Percentiles rank a stretch among this genome's conserved stretches.
phyloP scores from a whole-genome alignment of 768 basidiomycete genomes.

The Butyriboletus loyo region DNA sequence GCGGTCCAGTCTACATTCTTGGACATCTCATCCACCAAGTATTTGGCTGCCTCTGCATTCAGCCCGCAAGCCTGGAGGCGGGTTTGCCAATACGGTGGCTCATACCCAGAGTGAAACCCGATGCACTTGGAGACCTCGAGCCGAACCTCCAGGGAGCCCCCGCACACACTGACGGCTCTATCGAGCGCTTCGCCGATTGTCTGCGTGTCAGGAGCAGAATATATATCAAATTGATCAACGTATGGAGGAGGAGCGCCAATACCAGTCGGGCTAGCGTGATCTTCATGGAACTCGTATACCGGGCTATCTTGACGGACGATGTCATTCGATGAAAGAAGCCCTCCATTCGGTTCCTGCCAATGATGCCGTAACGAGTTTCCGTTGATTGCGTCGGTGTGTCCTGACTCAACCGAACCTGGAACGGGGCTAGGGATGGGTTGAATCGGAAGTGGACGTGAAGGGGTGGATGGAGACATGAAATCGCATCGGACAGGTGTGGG shows the following conservation, averaged over 20 bases:
- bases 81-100: conserved; percentile 27
- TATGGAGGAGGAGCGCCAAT: conserved; percentile 20
- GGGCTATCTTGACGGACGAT: conserved; percentile 24
- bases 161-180: conserved; percentile 16
- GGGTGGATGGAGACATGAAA: not conserved
- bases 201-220: conserved; percentile 6
- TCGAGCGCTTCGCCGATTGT: conserved; percentile 20
- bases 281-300: conserved; percentile 3
- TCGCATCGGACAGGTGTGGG: conserved; percentile 2
- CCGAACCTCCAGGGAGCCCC: conserved; percentile 15
- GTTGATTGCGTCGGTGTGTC: not conserved
- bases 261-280: conserved; percentile 1
- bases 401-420: conserved; percentile 9
- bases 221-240: conserved; percentile 2
- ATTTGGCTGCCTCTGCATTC: conserved; percentile 9
- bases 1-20: conserved; percentile 20
- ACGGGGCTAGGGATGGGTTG: conserved; percentile 20
- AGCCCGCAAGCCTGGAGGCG: conserved; percentile 23
- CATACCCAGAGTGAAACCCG: conserved; percentile 21
- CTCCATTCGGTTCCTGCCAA: conserved; percentile 2
- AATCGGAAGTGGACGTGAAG: conserved; percentile 14
- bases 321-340: not conserved
- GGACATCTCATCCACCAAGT: conserved; percentile 28
- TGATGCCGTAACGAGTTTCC: conserved; percentile 2
- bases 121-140: conserved; percentile 25